phyloP scores from a whole-genome alignment of 148 eudicot species.

The Rhododendron griersonianum region DNA sequence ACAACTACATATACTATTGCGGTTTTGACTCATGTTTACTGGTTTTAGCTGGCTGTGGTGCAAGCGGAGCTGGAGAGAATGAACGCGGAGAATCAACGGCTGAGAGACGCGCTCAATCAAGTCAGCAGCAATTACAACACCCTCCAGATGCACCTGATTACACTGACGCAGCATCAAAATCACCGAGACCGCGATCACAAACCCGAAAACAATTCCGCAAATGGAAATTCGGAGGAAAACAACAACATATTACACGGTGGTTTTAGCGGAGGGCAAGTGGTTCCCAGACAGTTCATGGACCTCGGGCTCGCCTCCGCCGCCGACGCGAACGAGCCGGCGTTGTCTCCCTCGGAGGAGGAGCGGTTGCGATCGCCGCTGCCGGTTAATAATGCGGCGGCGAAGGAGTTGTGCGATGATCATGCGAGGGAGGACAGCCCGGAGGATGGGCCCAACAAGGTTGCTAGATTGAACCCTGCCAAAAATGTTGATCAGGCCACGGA shows the following conservation, averaged over 20 bases:
- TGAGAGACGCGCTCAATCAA: slow-evolving; percentile 37
- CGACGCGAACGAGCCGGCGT: slow-evolving; percentile 12
- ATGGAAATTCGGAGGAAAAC: not conserved
- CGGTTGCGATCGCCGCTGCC: slow-evolving; percentile 20
- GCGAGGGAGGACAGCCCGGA: slow-evolving; percentile 5
- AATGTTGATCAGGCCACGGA: slow-evolving; percentile 22
- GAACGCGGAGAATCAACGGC: slow-evolving; percentile 38
- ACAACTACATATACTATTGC: not conserved
- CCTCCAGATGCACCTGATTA: slow-evolving; percentile 42
- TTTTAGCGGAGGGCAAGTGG: slow-evolving; percentile 1
- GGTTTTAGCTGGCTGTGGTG: slow-evolving; percentile 23
- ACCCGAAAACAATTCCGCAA: not conserved
- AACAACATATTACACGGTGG: not conserved
- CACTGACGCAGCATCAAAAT: slow-evolving; percentile 24
- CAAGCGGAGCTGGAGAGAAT: slow-evolving; percentile 37
- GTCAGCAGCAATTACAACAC: slow-evolving; percentile 29
- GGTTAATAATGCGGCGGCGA: not conserved
- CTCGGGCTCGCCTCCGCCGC: slow-evolving; percentile 27
- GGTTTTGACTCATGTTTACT: not conserved
- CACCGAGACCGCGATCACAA: not conserved
- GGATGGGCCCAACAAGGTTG: slow-evolving; percentile 7
- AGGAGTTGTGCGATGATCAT: not conserved
- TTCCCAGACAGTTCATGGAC: slow-evolving; percentile 52
- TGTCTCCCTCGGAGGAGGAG: slow-evolving; percentile 22
- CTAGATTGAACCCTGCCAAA: not conserved